Evolutionary conservation across 1,284 basidiomycete genomes (phyloP).

Genomic region (Testicularia cyperi): DNA sequence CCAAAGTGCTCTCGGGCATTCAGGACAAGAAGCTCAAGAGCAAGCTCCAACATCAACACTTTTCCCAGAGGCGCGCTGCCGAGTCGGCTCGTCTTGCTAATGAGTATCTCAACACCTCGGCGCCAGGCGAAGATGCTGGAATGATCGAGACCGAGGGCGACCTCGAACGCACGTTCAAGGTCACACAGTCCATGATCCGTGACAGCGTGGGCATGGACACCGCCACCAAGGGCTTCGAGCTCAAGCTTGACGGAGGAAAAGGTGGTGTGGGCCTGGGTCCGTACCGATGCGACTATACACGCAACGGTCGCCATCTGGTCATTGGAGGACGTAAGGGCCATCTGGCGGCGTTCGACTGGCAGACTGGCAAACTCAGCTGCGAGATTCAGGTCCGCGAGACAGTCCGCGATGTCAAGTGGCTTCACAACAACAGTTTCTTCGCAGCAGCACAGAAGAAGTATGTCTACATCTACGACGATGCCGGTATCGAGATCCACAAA

Average conservation of each 20-base stretch:
- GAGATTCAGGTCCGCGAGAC: constrained; percentile 89
- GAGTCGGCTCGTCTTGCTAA: constrained; percentile 52
- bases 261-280: constrained; percentile 66
- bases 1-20: constrained; percentile 45
- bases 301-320: constrained; percentile 76
- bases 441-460: constrained; percentile 97
- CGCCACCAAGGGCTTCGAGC: constrained; percentile 74
- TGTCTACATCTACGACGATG: constrained; percentile 90
- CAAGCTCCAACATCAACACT: constrained; percentile 46
- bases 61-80: constrained; percentile 49
- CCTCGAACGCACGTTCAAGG: constrained; percentile 85
- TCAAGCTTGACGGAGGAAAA: constrained; percentile 72
- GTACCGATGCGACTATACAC: constrained; percentile 77
- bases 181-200: constrained; percentile 78
- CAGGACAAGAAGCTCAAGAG: constrained; percentile 58
- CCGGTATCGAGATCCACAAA: constrained; percentile 85
- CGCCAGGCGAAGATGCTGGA: constrained; percentile 66
- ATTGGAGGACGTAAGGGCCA: constrained; percentile 73
- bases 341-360: constrained; percentile 94
- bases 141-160: constrained; percentile 72
- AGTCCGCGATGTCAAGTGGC: constrained; percentile 85
- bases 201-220: constrained; percentile 72
- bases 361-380: constrained; percentile 78
- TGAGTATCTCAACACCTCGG: constrained; percentile 50
- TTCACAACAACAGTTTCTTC: constrained; percentile 88